phyloP scores from a whole-genome alignment of 352 stramenopile genomes.

The Phytopythium vexans region DNA sequence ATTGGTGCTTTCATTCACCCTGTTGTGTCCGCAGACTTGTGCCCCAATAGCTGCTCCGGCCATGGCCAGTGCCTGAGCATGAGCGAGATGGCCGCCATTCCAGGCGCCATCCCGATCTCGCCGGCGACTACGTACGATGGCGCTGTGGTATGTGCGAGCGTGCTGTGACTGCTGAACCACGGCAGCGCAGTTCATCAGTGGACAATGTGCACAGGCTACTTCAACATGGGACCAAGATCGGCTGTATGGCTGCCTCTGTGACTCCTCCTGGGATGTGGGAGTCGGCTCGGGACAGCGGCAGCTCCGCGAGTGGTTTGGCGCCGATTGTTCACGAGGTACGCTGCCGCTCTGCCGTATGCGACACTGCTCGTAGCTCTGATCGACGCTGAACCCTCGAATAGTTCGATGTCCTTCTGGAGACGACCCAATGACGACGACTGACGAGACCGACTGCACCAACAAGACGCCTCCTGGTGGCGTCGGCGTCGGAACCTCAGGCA shows the following conservation, averaged over 20 bases:
- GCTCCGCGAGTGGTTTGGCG: constrained; percentile 84
- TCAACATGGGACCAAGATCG: constrained; percentile 77
- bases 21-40: constrained; percentile 17
- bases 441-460: constrained; percentile 86
- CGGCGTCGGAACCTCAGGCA: constrained; percentile 35
- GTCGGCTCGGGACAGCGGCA: constrained; percentile 75
- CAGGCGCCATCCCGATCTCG: constrained; percentile 59
- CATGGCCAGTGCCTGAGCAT: constrained; percentile 76
- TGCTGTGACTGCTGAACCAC: neutral
- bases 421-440: constrained; percentile 70
- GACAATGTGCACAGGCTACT: constrained; percentile 17
- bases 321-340: constrained; percentile 79
- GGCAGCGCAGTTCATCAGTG: neutral
- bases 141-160: constrained; percentile 22
- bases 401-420: constrained; percentile 85
- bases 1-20: neutral
- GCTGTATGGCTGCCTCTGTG: constrained; percentile 75
- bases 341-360: constrained; percentile 1
- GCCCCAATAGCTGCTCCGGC: constrained; percentile 63
- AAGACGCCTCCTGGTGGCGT: constrained; percentile 33
- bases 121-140: constrained; percentile 48
- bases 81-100: constrained; percentile 39
- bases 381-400: constrained; percentile 12
- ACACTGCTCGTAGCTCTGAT: neutral
- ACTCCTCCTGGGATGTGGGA: constrained; percentile 73